Percentiles rank a stretch among this genome's conserved stretches.
phyloP scores from a whole-genome alignment of 2,329 filamentous ascomycete species.

The Diplocarpon rosae region DNA sequence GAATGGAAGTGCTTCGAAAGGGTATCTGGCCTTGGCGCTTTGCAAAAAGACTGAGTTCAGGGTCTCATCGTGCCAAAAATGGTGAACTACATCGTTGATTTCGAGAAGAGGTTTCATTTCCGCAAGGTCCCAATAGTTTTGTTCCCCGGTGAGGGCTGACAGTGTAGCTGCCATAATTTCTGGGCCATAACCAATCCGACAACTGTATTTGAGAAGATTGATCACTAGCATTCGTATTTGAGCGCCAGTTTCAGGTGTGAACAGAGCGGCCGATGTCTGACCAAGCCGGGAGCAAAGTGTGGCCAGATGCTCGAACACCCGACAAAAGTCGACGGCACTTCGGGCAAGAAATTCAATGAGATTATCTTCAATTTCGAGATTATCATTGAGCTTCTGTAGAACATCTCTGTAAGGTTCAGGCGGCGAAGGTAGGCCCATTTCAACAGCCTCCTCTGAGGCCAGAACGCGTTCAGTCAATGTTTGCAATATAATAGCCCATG shows the following conservation, averaged over 20 bases:
- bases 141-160: slow-evolving; percentile 21
- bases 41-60: slow-evolving; percentile 34
- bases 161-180: slow-evolving; percentile 27
- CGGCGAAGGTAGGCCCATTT: slow-evolving; percentile 4
- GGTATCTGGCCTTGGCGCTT: slow-evolving; percentile 66
- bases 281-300: slow-evolving; percentile 34
- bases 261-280: slow-evolving; percentile 28
- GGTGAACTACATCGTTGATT: slow-evolving; percentile 36
- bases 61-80: slow-evolving; percentile 26
- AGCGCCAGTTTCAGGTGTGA: slow-evolving; percentile 28
- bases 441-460: slow-evolving; percentile 20
- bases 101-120: slow-evolving; percentile 30
- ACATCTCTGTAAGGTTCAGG: slow-evolving; percentile 32
- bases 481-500: slow-evolving; percentile 70
- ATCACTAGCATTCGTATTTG: slow-evolving; percentile 29
- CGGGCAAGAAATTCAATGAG: slow-evolving; percentile 36
- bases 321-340: slow-evolving; percentile 34
- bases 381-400: slow-evolving; percentile 32
- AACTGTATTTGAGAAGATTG: slow-evolving; percentile 25
- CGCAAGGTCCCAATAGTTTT: slow-evolving; percentile 26
- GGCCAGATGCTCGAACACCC: slow-evolving; percentile 37
- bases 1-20: slow-evolving; percentile 75
- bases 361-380: slow-evolving; percentile 30
- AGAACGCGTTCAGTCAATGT: slow-evolving; percentile 37
- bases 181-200: slow-evolving; percentile 27